Conservation (phyloP, 179 eudicot genomes). For the Gypsophila paniculata region DNA sequence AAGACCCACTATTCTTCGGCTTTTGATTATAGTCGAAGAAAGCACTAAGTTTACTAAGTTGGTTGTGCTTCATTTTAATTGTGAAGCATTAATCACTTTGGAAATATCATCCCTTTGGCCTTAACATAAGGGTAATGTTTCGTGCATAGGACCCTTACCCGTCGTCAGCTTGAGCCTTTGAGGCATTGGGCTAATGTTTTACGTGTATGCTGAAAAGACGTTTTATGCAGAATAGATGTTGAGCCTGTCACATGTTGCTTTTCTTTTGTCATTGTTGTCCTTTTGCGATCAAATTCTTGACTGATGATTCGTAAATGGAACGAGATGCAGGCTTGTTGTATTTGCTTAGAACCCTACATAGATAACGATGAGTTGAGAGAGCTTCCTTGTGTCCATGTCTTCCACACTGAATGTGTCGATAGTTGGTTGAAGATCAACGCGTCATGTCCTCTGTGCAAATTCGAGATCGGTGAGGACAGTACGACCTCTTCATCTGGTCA, state of each 20-base stretch:
- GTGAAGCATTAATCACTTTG: too few species aligned
- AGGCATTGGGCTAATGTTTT: too few species aligned
- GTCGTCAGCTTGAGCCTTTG: not conserved
- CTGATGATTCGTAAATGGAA: not conserved
- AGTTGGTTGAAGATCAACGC: constrained; percentile 71
- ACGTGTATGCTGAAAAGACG: too few species aligned
- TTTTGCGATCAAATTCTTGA: not conserved
- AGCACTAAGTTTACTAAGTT: too few species aligned
- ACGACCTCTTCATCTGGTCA: constrained; percentile 14
- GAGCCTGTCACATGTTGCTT: not conserved
- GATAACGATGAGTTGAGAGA: constrained; percentile 61
- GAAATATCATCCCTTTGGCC: too few species aligned
- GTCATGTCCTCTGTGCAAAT: constrained; percentile 59
- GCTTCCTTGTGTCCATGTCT: constrained; percentile 59
- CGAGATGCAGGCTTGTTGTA: constrained; percentile 54
- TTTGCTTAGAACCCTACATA: constrained; percentile 55
- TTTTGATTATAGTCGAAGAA: too few species aligned
- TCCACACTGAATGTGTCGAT: constrained; percentile 61
- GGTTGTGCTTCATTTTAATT: too few species aligned
- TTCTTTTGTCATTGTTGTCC: not conserved
- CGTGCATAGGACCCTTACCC: not conserved
- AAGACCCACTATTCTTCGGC: too few species aligned
- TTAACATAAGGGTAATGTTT: too few species aligned
- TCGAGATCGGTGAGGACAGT: constrained; percentile 36
- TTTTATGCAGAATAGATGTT: not conserved